Percentiles rank a stretch among this genome's conserved stretches.
phyloP scores from a whole-genome alignment of 2,329 filamentous ascomycete genomes.

The Claviceps quebecensis region DNA sequence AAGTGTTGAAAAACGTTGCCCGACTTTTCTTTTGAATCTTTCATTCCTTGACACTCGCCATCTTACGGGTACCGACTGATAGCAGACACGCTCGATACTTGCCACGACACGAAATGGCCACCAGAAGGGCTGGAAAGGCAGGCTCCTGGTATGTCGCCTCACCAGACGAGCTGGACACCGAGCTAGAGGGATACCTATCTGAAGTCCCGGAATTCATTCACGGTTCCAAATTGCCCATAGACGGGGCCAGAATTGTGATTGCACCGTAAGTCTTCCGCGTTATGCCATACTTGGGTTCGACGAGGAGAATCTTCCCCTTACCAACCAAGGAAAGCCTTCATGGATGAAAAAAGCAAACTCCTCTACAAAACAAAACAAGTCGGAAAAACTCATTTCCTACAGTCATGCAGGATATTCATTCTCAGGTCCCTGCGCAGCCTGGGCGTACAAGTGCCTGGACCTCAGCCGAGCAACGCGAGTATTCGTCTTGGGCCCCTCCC shows the following conservation, averaged over 20 bases:
- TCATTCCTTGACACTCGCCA: neutral
- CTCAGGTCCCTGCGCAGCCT: constrained; percentile 83
- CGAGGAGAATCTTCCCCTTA: neutral
- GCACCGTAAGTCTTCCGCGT: constrained; percentile 60
- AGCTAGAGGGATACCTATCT: constrained; percentile 65
- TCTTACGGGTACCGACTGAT: neutral
- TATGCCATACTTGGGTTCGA: neutral
- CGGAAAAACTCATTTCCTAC: neutral
- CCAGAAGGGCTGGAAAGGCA: constrained; percentile 42
- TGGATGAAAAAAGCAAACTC: neutral
- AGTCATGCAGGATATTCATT: constrained; percentile 91
- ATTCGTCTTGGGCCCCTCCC: constrained; percentile 86
- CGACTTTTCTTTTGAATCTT: neutral
- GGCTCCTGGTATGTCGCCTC: constrained; percentile 73
- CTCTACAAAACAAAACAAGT: neutral
- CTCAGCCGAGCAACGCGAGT: constrained; percentile 70
- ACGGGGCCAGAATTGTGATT: constrained; percentile 72
- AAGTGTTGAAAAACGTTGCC: too few species aligned
- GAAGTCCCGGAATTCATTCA: constrained; percentile 54
- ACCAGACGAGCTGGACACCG: constrained; percentile 39
- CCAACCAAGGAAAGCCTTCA: too few species aligned
- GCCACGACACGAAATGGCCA: constrained; percentile 1
- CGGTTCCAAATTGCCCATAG: constrained; percentile 46
- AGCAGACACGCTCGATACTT: too few species aligned
- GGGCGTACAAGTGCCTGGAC: constrained; percentile 84